phyloP scores from a whole-genome alignment of 805 yeast genomes.

The Lipomyces sp. region DNA sequence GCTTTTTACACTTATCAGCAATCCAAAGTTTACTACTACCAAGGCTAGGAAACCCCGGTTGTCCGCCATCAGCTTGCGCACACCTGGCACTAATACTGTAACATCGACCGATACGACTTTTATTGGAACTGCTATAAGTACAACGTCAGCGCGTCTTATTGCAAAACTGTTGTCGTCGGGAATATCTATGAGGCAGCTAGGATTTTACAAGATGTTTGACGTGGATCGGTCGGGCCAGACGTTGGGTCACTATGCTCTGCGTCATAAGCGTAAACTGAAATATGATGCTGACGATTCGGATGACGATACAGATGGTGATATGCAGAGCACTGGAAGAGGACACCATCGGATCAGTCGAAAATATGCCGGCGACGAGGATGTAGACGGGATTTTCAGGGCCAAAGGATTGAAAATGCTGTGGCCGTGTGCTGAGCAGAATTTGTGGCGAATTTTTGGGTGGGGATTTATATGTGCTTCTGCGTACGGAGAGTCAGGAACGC shows the following conservation, averaged over 20 bases:
- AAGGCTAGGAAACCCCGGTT: background rate
- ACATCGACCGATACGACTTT: background rate
- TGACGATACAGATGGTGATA: background rate
- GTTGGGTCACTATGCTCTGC: background rate
- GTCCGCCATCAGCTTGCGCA: background rate
- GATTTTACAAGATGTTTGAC: constrained; percentile 17
- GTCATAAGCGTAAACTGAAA: background rate
- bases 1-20: constrained; percentile 28
- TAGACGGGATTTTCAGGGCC: constrained; percentile 4
- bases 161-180: constrained; percentile 16
- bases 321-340: background rate
- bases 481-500: constrained; percentile 2
- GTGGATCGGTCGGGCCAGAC: constrained; percentile 4
- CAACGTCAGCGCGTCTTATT: constrained; percentile 14
- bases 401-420: constrained; percentile 20
- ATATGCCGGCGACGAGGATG: background rate
- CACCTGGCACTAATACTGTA: background rate
- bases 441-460: constrained; percentile 33
- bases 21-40: constrained; percentile 22
- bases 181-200: constrained; percentile 25
- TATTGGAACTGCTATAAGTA: constrained; percentile 15
- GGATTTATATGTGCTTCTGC: constrained; percentile 30
- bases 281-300: constrained; percentile 2
- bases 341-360: background rate
- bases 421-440: constrained; percentile 22